These are phyloP conservation scores for Bacidia rubella DNA, from an alignment of 495 filamentous ascomycete species.

Conservation along the genomic window DNA sequence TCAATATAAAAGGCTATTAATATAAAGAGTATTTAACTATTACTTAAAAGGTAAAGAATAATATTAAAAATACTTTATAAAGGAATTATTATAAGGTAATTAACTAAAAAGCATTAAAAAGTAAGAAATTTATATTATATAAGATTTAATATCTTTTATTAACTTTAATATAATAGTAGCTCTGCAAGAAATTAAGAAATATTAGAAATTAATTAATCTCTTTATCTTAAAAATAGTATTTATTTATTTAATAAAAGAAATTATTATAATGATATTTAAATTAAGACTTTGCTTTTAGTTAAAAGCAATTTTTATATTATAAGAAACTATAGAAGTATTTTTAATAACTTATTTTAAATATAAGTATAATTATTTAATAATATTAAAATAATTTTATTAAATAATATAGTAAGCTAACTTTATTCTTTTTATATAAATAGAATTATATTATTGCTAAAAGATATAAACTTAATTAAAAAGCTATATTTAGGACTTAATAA, in stretches of 20 bases:
- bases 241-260: background rate
- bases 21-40: background rate
- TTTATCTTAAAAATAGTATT: background rate
- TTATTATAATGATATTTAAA: background rate
- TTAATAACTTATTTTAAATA: background rate
- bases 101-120: background rate
- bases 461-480: background rate
- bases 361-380: background rate
- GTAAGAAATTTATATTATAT: background rate
- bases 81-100: background rate
- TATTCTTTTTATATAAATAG: conserved; percentile 2
- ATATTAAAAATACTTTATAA: background rate
- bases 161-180: background rate
- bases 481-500: too few species aligned
- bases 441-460: background rate
- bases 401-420: background rate
- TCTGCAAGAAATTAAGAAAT: background rate
- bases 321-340: background rate
- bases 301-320: background rate
- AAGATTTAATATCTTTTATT: background rate
- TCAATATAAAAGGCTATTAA: background rate
- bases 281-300: too few species aligned
- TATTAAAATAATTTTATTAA: background rate
- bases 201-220: background rate
- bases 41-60: background rate